Base-by-base conservation (phyloP, 2,329 filamentous ascomycete species). In the Aspergillus pseudonomiae region DNA sequence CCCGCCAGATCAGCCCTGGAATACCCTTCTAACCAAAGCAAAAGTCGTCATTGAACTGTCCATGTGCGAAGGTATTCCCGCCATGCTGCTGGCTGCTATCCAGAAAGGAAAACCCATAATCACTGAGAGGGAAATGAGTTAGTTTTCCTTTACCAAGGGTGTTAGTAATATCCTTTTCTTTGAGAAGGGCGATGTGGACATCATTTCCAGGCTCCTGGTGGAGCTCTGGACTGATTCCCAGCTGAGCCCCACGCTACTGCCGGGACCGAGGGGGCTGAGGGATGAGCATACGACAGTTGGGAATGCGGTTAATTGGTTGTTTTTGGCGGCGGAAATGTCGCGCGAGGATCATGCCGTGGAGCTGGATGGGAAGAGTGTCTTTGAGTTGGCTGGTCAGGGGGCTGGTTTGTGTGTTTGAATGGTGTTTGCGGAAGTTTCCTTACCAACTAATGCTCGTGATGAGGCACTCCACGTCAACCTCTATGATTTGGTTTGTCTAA, bases 1-100 rank as follows among this genome's bases (percentile, higher is more conserved):
- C 6, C 46, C 63, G 9, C 45, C 55, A 2, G 59, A 64, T n/a
- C 63, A 64, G 30, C 52, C 62, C 24, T 65, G 63, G 63, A 65
- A 65, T 16, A 30, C 54, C 19, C 45, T 65, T 5, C 43, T 65
- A 16, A 60, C 61, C 3, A 60, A 58, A 7, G 63, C 63, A 12
- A 46, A 36, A 24, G 56, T 34, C 10, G 28, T 65, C 19, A 61
- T 65, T 2, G 53, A 65, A 21, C 53, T 65, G 1, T 50, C 52
- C 34, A 28, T 57, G 16, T 54, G n/a, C 24, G 57, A 65, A 7
- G 63, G 63, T 1, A 55, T 63, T 24, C 61, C 63, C 6, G 57
- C 63, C 21, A 34, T 63, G 32, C 32, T 65, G 3, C 57, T 65
- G 2, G 46, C 45, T 14, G 59, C 60, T 3, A 30, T 62, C 4